Base-by-base conservation (phyloP, 192 early-diverging fungal genomes). In the Coemansia sp. region DNA sequence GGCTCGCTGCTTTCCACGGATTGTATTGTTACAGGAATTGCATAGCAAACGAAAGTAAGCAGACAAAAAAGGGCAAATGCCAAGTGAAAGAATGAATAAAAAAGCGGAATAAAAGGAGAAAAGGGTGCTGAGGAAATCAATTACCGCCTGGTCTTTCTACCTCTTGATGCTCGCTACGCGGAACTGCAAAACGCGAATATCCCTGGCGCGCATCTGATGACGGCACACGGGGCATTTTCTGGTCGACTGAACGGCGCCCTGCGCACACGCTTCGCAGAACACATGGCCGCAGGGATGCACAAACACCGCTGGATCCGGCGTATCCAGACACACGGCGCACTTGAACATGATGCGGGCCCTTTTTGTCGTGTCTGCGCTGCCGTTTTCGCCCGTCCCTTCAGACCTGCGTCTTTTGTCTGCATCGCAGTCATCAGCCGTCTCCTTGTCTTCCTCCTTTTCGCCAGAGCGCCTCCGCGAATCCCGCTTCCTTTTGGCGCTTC, bases 251-350 rank as follows among this genome's bases (percentile, higher is more conserved):
- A 60, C 67, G 0, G 76, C 70, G 4, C 67, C 64, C 57, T 73
- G 71, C 18, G 71, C 76, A 22, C 76, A 78, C n/a, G 56, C 61
- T 36, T 78, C 76, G 39, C 76, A 78, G 32, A 78, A 78, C 4
- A 78, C 70, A 47, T 78, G 76, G 18, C 76, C 76, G 58, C 76
- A 78, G 52, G 76, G 70, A 27, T 78, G 67, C 25, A 69, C 55
- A 60, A 69, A 78, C 23, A 78, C 76, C 6, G 76, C 76, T 4
- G 76, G 76, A 24, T 78, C 71, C 7, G 76, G 76, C 46, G 42
- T 52, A 39, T 78, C 76, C 58, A 78, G 39, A 18, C 76, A 78
- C 27, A 78, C 71, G 0, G 76, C 70, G 29, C 76, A 78, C 52
- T 78, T 78, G 62, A 78, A 78, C 71, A 73, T 53, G 16, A 68